phyloP scores from a whole-genome alignment of 2,329 filamentous ascomycete species.

The Curvularia hawaiiensis region DNA sequence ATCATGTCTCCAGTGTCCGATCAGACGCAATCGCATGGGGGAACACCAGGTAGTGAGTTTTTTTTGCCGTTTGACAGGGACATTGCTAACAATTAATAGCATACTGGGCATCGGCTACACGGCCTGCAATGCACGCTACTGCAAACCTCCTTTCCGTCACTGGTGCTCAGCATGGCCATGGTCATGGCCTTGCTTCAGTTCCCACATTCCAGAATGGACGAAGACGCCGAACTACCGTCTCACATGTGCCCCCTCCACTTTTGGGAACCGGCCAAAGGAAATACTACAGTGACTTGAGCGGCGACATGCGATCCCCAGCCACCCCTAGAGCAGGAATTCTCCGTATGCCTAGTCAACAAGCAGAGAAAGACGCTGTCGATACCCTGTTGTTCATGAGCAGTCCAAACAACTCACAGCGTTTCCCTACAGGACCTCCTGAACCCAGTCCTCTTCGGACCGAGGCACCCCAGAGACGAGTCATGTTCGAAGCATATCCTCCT shows the following conservation, averaged over 20 bases:
- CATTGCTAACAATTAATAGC: constrained; percentile 19
- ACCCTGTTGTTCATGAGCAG: constrained; percentile 82
- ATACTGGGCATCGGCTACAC: constrained; percentile 36
- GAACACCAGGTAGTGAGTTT: constrained; percentile 33
- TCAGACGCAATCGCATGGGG: constrained; percentile 28
- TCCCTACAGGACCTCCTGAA: constrained; percentile 33
- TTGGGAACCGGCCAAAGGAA: constrained; percentile 38
- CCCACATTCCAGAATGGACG: constrained; percentile 41
- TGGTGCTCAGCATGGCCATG: constrained; percentile 26
- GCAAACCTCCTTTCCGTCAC: constrained; percentile 38
- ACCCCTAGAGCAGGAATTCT: constrained; percentile 57
- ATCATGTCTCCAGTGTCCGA: constrained; percentile 43
- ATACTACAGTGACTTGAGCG: constrained; percentile 39
- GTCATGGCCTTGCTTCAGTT: constrained; percentile 40
- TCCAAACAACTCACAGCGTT: constrained; percentile 66
- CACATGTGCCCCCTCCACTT: constrained; percentile 39
- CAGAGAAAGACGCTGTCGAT: constrained; percentile 81
- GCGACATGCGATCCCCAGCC: constrained; percentile 34
- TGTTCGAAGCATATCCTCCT: constrained; percentile 43
- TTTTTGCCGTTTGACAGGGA: background rate
- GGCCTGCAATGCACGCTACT: constrained; percentile 34
- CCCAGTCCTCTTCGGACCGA: constrained; percentile 41
- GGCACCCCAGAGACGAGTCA: constrained; percentile 40
- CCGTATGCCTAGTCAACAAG: constrained; percentile 71
- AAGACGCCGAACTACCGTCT: constrained; percentile 44